A percentile compares a stretch with the other conserved stretches of the same genome.
These are phyloP conservation scores for Vigna reflexopilosa DNA, from an alignment of 306 rosid genomes.

Conservation along the genomic window DNA sequence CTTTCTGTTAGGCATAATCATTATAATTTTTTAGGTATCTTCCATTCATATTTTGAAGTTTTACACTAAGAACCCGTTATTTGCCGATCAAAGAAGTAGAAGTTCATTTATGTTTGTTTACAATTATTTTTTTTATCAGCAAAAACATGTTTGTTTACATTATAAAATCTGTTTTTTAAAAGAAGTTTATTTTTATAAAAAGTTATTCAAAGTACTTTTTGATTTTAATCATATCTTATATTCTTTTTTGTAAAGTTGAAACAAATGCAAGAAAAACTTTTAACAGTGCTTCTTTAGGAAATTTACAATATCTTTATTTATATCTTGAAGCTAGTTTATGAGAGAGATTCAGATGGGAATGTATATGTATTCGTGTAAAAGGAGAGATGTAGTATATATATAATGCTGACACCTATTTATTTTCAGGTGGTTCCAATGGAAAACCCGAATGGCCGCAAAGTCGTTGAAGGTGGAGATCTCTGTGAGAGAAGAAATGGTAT, in stretches of 20 bases:
- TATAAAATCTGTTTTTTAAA: too few relatives aligned
- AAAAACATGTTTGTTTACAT: too few relatives aligned
- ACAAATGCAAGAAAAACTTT: not conserved
- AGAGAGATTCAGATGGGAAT: not conserved
- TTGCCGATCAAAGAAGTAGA: too few relatives aligned
- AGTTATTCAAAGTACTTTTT: too few relatives aligned
- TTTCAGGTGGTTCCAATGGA: constrained; percentile 95
- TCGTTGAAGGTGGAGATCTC: constrained; percentile 89
- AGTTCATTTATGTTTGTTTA: too few relatives aligned
- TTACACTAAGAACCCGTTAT: not conserved
- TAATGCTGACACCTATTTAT: constrained; percentile 44
- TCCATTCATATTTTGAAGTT: constrained; percentile 19
- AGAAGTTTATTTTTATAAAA: too few relatives aligned
- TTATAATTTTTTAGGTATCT: constrained; percentile 19
- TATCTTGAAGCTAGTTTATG: constrained; percentile 3
- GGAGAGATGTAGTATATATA: constrained; percentile 33
- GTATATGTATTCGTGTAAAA: constrained; percentile 27
- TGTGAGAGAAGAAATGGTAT: constrained; percentile 99
- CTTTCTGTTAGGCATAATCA: not conserved
- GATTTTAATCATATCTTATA: too few relatives aligned
- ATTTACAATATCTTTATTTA: not conserved
- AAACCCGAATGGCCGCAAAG: constrained; percentile 85
- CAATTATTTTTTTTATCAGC: too few relatives aligned
- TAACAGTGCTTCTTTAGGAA: too few relatives aligned
- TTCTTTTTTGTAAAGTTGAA: not conserved